These are phyloP conservation scores for Clonostachys rosea DNA, from an alignment of 2,329 filamentous ascomycete genomes.

Conservation along the genomic window DNA sequence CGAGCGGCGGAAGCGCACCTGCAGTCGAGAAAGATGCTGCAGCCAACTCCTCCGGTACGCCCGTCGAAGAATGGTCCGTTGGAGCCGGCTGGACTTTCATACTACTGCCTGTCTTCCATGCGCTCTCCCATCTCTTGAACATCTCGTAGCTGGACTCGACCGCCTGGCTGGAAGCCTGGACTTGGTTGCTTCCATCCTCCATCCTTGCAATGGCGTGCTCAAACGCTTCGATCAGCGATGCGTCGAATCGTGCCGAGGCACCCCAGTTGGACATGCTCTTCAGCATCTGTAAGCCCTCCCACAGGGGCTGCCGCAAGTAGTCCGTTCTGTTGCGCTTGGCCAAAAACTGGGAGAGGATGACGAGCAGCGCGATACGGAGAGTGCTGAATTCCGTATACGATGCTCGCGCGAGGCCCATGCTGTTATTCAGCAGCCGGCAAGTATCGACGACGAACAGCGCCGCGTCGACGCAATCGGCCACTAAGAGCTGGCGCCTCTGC, in stretches of 20 bases:
- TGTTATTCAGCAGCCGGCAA: conserved; percentile 41
- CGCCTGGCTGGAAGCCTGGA: conserved; percentile 6
- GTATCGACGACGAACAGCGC: conserved; percentile 45
- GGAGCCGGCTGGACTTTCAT: no score
- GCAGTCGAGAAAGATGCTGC: not conserved
- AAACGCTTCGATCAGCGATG: conserved; percentile 46
- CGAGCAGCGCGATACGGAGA: conserved; percentile 47
- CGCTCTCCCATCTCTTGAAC: conserved; percentile 11
- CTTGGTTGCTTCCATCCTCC: conserved; percentile 23
- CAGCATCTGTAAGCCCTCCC: conserved; percentile 44
- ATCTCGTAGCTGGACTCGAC: not conserved
- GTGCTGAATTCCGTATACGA: conserved; percentile 53
- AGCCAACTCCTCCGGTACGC: not conserved
- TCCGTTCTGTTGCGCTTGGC: not conserved
- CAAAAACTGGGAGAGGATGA: conserved; percentile 33
- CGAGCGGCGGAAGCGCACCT: not conserved
- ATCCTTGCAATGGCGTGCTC: conserved; percentile 40
- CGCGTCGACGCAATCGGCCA: conserved; percentile 46
- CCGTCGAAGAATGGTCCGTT: not conserved
- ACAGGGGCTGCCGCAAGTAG: conserved; percentile 33
- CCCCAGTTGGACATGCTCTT: conserved; percentile 48
- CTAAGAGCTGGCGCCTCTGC: conserved; percentile 20
- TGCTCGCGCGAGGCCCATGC: conserved; percentile 46
- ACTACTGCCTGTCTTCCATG: conserved; percentile 7
- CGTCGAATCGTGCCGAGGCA: conserved; percentile 45